Conservation (phyloP, 106 monocot species). For the Gastrodia elata region DNA sequence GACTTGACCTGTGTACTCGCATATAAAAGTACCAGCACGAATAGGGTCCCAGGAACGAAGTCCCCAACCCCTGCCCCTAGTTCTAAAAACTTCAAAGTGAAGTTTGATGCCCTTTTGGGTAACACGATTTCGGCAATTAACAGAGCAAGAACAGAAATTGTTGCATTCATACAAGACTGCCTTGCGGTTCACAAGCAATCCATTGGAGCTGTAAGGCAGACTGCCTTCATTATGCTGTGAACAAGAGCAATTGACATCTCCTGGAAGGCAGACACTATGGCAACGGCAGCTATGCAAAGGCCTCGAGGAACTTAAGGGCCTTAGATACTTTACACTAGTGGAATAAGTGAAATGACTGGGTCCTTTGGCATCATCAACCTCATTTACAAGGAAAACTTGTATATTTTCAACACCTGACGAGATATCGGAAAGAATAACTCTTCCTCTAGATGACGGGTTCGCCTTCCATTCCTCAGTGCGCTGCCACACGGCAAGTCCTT, state of each 20-base stretch:
- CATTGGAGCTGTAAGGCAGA: slow-evolving; percentile 60
- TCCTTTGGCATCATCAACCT: slow-evolving; percentile 55
- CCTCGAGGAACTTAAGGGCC: slow-evolving; percentile 16
- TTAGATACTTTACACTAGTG: slow-evolving; percentile 25
- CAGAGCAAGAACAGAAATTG: slow-evolving; percentile 40
- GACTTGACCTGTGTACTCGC: slow-evolving; percentile 66
- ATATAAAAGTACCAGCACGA: slow-evolving; percentile 69
- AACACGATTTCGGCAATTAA: slow-evolving; percentile 56
- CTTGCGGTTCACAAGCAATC: slow-evolving; percentile 46
- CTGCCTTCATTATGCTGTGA: slow-evolving; percentile 45
- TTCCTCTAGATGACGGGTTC: slow-evolving; percentile 49
- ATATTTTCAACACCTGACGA: slow-evolving; percentile 49
- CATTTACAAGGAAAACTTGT: slow-evolving; percentile 81
- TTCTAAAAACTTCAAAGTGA: slow-evolving; percentile 80
- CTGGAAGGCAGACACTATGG: slow-evolving; percentile 49
- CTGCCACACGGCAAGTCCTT: slow-evolving; percentile 64
- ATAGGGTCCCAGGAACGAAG: slow-evolving; percentile 92
- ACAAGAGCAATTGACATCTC: slow-evolving; percentile 55
- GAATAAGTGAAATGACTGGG: slow-evolving; percentile 49
- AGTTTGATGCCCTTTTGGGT: slow-evolving; percentile 56
- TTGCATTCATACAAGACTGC: slow-evolving; percentile 68
- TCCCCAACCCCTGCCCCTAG: slow-evolving; percentile 72
- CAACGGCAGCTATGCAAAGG: slow-evolving; percentile 50
- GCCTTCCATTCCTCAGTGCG: slow-evolving; percentile 51
- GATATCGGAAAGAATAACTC: slow-evolving; percentile 50